phyloP scores from a whole-genome alignment of 2,329 filamentous ascomycete species.

The Cadophora malorum region DNA sequence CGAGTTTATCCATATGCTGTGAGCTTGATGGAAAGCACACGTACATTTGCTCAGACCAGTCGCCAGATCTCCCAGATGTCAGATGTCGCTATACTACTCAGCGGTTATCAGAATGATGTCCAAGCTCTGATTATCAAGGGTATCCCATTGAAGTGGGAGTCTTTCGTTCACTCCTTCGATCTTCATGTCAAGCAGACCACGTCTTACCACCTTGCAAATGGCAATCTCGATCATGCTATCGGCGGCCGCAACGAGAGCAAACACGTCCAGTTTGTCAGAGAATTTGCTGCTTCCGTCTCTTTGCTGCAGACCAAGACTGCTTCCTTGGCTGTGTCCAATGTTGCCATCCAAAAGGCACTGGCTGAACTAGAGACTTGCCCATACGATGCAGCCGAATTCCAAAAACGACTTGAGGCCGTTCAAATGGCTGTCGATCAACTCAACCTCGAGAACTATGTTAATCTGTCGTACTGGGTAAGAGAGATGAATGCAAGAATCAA shows the following conservation, averaged over 20 bases:
- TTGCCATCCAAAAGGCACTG: constrained; percentile 81
- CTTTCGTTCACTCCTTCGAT: constrained; percentile 96
- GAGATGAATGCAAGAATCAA: constrained; percentile 88
- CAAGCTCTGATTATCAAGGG: constrained; percentile 85
- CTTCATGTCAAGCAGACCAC: constrained; percentile 74
- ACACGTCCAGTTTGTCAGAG: constrained; percentile 94
- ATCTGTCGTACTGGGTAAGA: constrained; percentile 88
- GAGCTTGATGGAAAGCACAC: constrained; percentile 98
- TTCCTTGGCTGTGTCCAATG: constrained; percentile 78
- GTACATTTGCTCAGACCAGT: constrained; percentile 87
- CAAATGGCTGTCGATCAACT: constrained; percentile 95
- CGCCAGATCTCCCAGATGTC: constrained; percentile 85
- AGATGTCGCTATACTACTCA: constrained; percentile 85
- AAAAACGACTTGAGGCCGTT: constrained; percentile 80
- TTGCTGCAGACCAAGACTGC: constrained; percentile 87
- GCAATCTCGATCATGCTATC: constrained; percentile 63
- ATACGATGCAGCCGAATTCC: constrained; percentile 82
- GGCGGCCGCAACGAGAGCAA: constrained; percentile 78
- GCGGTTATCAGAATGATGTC: constrained; percentile 90
- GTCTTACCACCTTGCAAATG: constrained; percentile 58
- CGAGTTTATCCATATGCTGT: constrained; percentile 97
- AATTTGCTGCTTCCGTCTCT: constrained; percentile 87
- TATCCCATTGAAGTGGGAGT: constrained; percentile 92
- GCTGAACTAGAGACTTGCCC: constrained; percentile 83
- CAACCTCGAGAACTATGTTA: constrained; percentile 94